Base-by-base conservation (phyloP, 352 stramenopile genomes). In the Pythium folliculosum region DNA sequence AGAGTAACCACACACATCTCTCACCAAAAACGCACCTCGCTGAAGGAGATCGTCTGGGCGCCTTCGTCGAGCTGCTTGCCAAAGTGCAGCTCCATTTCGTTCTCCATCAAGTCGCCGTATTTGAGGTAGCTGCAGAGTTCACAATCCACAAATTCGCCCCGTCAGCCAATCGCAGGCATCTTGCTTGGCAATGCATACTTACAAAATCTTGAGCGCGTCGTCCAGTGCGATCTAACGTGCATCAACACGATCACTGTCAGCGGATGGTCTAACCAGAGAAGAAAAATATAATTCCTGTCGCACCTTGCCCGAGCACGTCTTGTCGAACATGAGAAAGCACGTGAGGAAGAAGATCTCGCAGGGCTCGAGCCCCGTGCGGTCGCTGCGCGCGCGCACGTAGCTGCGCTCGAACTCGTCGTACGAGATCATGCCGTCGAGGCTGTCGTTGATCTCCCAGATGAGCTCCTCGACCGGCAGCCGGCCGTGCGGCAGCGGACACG, bases 261-360 rank as follows among this genome's bases (percentile, higher is more conserved):
- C 40, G 12, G 40, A 47, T 16, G 5, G 17, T 47, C 40, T n/a
- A 47, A 47, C 40, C 45, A 30, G 2, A 27, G 2, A 25, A 17
- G 16, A 23, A 57, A 44, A n/a, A n/a, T n/a, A n/a, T n/a, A n/a
- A n/a, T n/a, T n/a, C n/a, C n/a, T n/a, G n/a, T 22, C 19, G 3
- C 72, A 91, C 82, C 71, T 80, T 82, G 38, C 86, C 86, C 19
- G 60, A 80, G 62, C 75, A 81, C 25, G 89, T 80, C 51, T 88
- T 91, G 75, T 92, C 86, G 50, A 89, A 91, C 79, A 91, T 91
- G 70, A 94, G 79, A 51, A 91, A 94, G 27, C 77, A 90, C n/a
- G 76, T 91, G n/a, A 94, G 68, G 68, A 88, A 91, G 57, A 94
- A 92, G 13, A 94, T 64, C 63, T 91, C 82, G 22, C 76, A 82